A percentile compares a stretch with the other conserved stretches of the same genome.
Evolutionary conservation across 2,329 filamentous ascomycete genomes (phyloP).

Genomic region (Akanthomyces dipterigenus): DNA sequence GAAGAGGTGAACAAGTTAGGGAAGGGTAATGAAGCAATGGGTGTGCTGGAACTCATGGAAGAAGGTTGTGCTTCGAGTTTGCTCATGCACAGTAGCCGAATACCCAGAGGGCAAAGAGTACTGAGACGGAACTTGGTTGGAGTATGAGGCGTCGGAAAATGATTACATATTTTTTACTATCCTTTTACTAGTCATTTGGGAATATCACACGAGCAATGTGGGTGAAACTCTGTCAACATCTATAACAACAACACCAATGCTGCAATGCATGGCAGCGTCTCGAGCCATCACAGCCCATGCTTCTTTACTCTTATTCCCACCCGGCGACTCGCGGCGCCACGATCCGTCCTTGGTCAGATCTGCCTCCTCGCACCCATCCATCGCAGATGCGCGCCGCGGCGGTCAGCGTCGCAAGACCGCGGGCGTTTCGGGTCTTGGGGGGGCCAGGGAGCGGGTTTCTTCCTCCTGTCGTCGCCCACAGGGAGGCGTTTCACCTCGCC

Average conservation of each 20-base stretch:
- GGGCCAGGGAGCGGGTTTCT: no score
- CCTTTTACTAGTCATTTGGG: neutral
- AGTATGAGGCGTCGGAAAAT: constrained; percentile 7
- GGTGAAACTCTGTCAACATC: neutral
- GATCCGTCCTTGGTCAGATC: neutral
- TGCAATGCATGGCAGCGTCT: no score
- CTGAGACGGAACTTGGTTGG: neutral
- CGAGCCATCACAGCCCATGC: neutral
- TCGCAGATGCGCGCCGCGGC: neutral
- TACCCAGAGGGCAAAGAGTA: neutral
- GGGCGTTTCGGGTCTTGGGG: neutral
- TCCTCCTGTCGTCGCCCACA: neutral
- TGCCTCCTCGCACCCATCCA: neutral
- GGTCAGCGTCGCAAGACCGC: neutral
- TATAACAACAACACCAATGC: constrained; percentile 5
- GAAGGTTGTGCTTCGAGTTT: neutral
- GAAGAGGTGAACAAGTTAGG: neutral
- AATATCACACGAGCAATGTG: neutral
- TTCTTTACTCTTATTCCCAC: neutral
- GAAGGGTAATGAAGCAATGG: neutral
- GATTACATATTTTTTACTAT: neutral
- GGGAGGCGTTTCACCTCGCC: constrained; percentile 8
- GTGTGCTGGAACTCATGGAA: neutral
- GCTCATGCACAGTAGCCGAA: neutral
- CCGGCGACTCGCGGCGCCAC: neutral